These are phyloP conservation scores for Candida ascalaphidarum DNA, from an alignment of 805 yeast species.

Conservation along the genomic window DNA sequence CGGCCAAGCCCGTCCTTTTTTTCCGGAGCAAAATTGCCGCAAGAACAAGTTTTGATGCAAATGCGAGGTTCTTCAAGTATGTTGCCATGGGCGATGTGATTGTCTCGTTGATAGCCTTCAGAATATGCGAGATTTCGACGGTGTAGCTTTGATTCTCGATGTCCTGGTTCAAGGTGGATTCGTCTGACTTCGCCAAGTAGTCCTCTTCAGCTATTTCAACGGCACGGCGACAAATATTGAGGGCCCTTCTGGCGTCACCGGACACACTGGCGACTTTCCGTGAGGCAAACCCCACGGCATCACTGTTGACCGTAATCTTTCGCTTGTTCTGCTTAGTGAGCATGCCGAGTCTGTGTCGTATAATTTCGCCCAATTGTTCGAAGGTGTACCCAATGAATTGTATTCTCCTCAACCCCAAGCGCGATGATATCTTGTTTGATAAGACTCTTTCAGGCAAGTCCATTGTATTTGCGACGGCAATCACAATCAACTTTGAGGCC, in stretches of 20 bases:
- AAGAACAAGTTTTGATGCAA: slow-evolving; percentile 65
- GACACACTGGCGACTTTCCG: slow-evolving; percentile 93
- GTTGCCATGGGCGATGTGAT: slow-evolving; percentile 63
- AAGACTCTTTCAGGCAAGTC: slow-evolving; percentile 87
- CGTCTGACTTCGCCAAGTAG: slow-evolving; percentile 23
- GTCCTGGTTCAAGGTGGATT: slow-evolving; percentile 5
- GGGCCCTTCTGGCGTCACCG: slow-evolving; percentile 94
- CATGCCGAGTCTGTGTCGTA: slow-evolving; percentile 56
- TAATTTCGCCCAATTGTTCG: slow-evolving; percentile 67
- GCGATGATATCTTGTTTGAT: slow-evolving; percentile 82
- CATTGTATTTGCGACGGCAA: slow-evolving; percentile 96
- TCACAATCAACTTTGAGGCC: slow-evolving; percentile 70
- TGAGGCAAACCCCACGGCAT: slow-evolving; percentile 86
- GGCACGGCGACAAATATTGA: slow-evolving; percentile 81
- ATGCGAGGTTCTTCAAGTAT: slow-evolving; percentile 52
- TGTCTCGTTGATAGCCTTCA: slow-evolving; percentile 73
- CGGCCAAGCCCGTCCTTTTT: slow-evolving; percentile 63
- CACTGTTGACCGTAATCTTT: slow-evolving; percentile 44
- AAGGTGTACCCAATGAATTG: slow-evolving; percentile 85
- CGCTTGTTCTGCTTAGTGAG: slow-evolving; percentile 24
- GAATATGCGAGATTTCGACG: slow-evolving; percentile 67
- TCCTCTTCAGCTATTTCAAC: slow-evolving; percentile 78
- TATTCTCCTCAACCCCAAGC: slow-evolving; percentile 81
- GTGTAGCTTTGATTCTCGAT: slow-evolving; percentile 34
- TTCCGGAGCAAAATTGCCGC: slow-evolving; percentile 56